A percentile compares a stretch with the other conserved stretches of the same genome.
phyloP scores from a whole-genome alignment of 2,329 filamentous ascomycete genomes.

The Nectriaceae sp. region DNA sequence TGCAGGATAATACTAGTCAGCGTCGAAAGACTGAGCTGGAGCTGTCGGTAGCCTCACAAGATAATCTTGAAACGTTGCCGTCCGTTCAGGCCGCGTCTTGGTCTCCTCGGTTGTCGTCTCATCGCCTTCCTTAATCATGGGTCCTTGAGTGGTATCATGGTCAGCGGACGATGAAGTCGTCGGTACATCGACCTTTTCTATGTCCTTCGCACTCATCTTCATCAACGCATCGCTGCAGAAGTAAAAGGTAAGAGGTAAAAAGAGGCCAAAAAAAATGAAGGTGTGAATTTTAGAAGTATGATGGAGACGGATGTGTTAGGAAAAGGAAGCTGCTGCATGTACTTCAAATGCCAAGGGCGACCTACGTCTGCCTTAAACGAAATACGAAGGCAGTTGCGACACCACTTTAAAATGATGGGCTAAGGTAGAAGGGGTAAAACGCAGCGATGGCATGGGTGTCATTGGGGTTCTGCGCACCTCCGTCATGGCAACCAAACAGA shows the following conservation, averaged over 20 bases:
- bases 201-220: neutral
- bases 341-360: neutral
- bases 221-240: neutral
- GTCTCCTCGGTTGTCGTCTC: constrained; percentile 25
- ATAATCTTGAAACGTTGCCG: constrained; percentile 49
- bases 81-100: constrained; percentile 45
- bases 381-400: no score
- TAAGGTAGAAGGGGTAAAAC: no score
- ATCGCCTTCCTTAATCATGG: no score
- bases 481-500: no score
- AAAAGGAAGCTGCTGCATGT: neutral
- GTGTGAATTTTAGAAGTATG: neutral
- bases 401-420: no score
- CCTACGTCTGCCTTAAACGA: no score
- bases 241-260: constrained; percentile 1
- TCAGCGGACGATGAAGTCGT: neutral
- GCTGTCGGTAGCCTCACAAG: constrained; percentile 23
- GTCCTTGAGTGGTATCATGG: no score
- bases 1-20: constrained; percentile 21
- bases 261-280: neutral
- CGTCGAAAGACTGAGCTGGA: neutral
- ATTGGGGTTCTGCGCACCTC: no score
- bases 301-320: neutral
- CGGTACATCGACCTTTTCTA: neutral
- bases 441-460: no score